phyloP scores from a whole-genome alignment of 2,329 filamentous ascomycete genomes.

The Hypoxylon sp. region DNA sequence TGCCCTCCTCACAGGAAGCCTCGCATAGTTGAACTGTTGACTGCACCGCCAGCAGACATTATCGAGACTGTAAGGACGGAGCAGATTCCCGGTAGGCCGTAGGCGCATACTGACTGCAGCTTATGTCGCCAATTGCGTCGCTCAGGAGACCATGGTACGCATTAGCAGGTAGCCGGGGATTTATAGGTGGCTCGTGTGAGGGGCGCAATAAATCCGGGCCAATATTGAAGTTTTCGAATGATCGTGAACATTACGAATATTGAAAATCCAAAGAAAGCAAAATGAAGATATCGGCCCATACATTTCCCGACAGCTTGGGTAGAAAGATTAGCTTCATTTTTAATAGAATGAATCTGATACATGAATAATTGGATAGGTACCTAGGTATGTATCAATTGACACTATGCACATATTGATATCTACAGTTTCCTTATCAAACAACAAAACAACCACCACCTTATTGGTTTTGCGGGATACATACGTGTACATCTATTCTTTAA shows the following conservation, averaged over 20 bases:
- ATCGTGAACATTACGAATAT: neutral
- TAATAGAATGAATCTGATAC: neutral
- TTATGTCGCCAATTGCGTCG: slow-evolving; percentile 49
- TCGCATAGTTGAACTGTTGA: slow-evolving; percentile 37
- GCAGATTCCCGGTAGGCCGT: slow-evolving; percentile 51
- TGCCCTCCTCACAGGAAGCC: slow-evolving; percentile 31
- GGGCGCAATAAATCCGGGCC: neutral
- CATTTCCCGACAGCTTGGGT: slow-evolving; percentile 3
- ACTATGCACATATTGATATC: neutral
- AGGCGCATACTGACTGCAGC: slow-evolving; percentile 54
- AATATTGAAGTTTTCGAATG: neutral
- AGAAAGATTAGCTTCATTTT: neutral
- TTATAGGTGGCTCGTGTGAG: neutral
- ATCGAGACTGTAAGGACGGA: slow-evolving; percentile 49
- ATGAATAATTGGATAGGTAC: neutral
- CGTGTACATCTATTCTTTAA: neutral
- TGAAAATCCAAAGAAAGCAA: slow-evolving; percentile 2
- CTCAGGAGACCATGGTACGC: slow-evolving; percentile 14
- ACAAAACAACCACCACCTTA: neutral
- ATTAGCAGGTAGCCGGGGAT: slow-evolving; percentile 16
- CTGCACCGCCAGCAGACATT: slow-evolving; percentile 53
- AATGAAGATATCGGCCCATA: slow-evolving; percentile 19
- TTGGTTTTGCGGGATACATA: neutral
- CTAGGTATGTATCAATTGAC: neutral
- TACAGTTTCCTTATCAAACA: neutral